Percentiles rank a stretch among this genome's conserved stretches.
phyloP scores from a whole-genome alignment of 306 rosid species.

The Nissolia schottii region DNA sequence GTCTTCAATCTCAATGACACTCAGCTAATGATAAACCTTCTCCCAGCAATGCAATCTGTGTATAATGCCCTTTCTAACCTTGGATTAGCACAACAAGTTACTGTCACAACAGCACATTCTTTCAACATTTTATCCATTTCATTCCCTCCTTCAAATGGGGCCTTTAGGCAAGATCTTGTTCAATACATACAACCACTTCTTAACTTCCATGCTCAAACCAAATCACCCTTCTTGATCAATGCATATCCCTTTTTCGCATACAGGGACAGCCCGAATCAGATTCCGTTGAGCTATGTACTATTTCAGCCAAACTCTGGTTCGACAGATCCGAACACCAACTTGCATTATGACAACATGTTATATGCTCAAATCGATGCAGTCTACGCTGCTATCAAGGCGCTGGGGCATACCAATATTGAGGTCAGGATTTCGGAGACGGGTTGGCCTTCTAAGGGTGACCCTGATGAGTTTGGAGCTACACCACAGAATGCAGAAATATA shows the following conservation, averaged over 20 bases:
- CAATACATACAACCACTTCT: conserved; percentile 63
- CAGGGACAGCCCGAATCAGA: conserved; percentile 47
- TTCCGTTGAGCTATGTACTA: conserved; percentile 61
- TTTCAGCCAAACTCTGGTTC: conserved; percentile 79
- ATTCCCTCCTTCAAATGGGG: conserved; percentile 74
- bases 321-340: conserved; percentile 54
- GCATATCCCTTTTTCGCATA: conserved; percentile 88
- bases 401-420: conserved; percentile 70
- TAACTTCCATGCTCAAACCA: conserved; percentile 53
- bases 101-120: conserved; percentile 78
- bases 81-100: conserved; percentile 64
- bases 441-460: conserved; percentile 91
- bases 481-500: conserved; percentile 70
- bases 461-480: conserved; percentile 71
- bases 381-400: conserved; percentile 63
- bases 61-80: conserved; percentile 56
- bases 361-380: conserved; percentile 96
- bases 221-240: conserved; percentile 74
- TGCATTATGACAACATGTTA: conserved; percentile 88
- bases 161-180: conserved; percentile 49
- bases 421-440: conserved; percentile 85
- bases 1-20: conserved; percentile 41
- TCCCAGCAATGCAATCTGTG: conserved; percentile 80
- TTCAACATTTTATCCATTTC: conserved; percentile 49
- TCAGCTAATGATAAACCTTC: conserved; percentile 39